Conservation (phyloP, 257 asterid genomes). For the Anisodus tanguticus region DNA sequence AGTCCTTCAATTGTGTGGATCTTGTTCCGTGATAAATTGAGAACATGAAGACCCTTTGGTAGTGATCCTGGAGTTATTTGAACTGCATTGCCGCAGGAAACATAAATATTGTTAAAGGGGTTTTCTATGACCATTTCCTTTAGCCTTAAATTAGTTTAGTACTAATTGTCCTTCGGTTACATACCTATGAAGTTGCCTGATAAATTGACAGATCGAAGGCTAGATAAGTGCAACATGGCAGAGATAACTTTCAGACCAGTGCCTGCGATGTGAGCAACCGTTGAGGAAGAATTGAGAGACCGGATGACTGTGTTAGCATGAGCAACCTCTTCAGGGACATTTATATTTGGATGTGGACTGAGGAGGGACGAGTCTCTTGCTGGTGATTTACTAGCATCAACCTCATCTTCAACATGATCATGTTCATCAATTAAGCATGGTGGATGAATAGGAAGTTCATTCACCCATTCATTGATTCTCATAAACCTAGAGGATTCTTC, state of each 20-base stretch:
- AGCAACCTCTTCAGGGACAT: constrained; percentile 55
- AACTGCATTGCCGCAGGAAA: constrained; percentile 48
- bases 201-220: constrained; percentile 79
- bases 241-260: constrained; percentile 69
- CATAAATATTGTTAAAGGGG: constrained; percentile 19
- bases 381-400: constrained; percentile 39
- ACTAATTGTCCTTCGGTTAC: neutral
- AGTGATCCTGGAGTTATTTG: constrained; percentile 72
- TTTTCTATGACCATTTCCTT: neutral
- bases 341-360: constrained; percentile 31
- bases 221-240: constrained; percentile 53
- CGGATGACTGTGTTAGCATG: constrained; percentile 70
- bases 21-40: constrained; percentile 78
- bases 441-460: constrained; percentile 53
- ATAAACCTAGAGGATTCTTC: constrained; percentile 53
- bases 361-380: constrained; percentile 39
- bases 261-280: constrained; percentile 75
- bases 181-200: constrained; percentile 78
- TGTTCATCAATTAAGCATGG: constrained; percentile 42
- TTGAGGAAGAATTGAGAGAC: constrained; percentile 68
- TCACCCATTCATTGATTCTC: constrained; percentile 70
- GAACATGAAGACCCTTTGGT: constrained; percentile 83
- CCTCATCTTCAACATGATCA: constrained; percentile 42
- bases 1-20: constrained; percentile 76
- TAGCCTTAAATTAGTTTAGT: neutral